These are phyloP conservation scores for Phylloporus sp. DNA, from an alignment of 768 basidiomycete genomes.

Conservation along the genomic window DNA sequence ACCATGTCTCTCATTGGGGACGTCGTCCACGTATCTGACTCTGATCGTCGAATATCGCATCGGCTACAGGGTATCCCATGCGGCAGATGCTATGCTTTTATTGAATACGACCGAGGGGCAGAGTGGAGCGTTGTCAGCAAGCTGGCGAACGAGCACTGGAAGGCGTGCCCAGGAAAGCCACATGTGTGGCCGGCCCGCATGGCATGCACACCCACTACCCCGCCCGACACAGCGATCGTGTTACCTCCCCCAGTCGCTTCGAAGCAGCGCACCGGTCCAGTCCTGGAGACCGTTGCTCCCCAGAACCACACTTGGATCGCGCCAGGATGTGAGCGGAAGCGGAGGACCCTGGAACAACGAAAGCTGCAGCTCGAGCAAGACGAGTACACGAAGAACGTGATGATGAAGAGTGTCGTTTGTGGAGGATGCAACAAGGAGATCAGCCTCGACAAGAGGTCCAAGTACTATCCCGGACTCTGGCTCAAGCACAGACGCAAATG, in stretches of 20 bases:
- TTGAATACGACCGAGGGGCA: conserved; percentile 26
- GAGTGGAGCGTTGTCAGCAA: conserved; percentile 25
- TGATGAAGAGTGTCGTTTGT: conserved; percentile 27
- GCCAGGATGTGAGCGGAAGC: conserved; percentile 25
- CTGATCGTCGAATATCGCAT: conserved; percentile 12
- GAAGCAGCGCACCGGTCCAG: conserved; percentile 2
- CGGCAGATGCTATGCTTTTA: conserved; percentile 22
- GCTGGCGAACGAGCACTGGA: conserved; percentile 28
- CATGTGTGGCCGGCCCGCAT: conserved; percentile 10
- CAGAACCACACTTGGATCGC: conserved; percentile 9
- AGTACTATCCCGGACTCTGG: conserved; percentile 36
- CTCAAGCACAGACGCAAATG: conserved; percentile 32
- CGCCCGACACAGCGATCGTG: conserved; percentile 8
- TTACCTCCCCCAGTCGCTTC: conserved; percentile 3
- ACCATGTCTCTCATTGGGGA: conserved; percentile 19
- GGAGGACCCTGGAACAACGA: conserved; percentile 26
- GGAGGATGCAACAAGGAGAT: conserved; percentile 29
- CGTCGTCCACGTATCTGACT: conserved; percentile 2
- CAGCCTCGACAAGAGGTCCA: conserved; percentile 32
- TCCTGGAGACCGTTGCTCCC: background rate
- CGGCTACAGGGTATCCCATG: conserved; percentile 20
- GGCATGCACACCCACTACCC: conserved; percentile 10
- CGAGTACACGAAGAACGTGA: conserved; percentile 22
- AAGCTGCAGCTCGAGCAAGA: conserved; percentile 29
- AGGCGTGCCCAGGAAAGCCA: conserved; percentile 23